Base-by-base conservation (phyloP, 805 yeast genomes). In the Zygotorulaspora danielsina region DNA sequence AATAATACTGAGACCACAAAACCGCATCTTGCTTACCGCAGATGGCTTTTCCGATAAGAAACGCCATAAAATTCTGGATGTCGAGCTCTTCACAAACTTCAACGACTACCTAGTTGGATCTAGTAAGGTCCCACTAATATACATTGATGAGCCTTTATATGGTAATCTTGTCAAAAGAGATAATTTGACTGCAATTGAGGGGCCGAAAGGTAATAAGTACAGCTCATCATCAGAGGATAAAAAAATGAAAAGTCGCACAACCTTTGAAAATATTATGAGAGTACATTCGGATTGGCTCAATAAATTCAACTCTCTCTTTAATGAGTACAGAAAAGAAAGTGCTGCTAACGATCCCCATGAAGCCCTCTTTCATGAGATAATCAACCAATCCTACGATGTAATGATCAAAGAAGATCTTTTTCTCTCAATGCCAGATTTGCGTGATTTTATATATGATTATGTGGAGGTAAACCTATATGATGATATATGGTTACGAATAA, bases 391-490 rank as follows among this genome's bases (percentile, higher is more conserved):
- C 5, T 39, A 36, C 29, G 18, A 28, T 5, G 30, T 25, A 6
- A 36, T 53, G 45, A 33, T 29, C 6, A 18, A 8, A 5, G 57
- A 55, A 19, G 28, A 34, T 17, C 13, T 37, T 15, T 54, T 57
- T 18, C 41, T 38, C 24, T n/a, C 25, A 3, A 33, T 50, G 11
- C 33, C 48, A 3, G 45, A 80, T 41, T 61, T 78, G 46, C 75
- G 69, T 48, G 69, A 67, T 41, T 66, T 78, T 32, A 67, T 87
- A 2, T 81, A 79, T 50, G 78, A 77, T 39, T 85, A 85, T 50
- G 79, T 85, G 11, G 96, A 89, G 51, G 51, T 71, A 44, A 78
- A 79, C 41, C 58, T 86, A 21, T 82, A 78, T 51, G 83, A 77
- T 46, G 75, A 73, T 44, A 55, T 87, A 5, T 84, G 95, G 93